Percentiles rank a stretch among this genome's conserved stretches.
phyloP scores from a whole-genome alignment of 139 green algal genomes.

The Microglena sp. region DNA sequence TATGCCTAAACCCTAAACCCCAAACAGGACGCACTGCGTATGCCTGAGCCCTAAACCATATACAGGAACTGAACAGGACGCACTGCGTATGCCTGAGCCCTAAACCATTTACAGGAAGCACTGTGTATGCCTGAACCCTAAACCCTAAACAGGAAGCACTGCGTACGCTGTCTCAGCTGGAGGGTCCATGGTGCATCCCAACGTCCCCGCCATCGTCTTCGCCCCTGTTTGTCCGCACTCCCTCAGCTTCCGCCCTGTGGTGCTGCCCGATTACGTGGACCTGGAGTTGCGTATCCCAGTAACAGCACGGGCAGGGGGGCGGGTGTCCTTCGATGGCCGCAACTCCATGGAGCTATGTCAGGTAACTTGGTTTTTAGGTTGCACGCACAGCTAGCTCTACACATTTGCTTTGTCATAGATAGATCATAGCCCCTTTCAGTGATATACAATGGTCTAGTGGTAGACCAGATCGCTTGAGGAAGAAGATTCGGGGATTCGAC shows the following conservation, averaged over 20 bases:
- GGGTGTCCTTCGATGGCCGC: constrained; percentile 95
- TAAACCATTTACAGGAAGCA: neutral
- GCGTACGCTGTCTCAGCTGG: constrained; percentile 91
- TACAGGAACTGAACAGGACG: neutral
- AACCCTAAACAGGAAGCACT: constrained; percentile 67
- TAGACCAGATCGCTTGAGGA: no score
- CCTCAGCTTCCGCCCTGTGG: constrained; percentile 91
- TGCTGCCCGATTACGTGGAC: constrained; percentile 88
- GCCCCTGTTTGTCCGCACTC: constrained; percentile 93
- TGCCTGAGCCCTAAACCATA: no score
- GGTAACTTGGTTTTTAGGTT: neutral
- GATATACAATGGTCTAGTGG: no score
- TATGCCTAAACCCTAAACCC: no score
- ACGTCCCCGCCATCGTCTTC: constrained; percentile 82
- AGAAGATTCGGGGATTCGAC: no score
- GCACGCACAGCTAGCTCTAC: neutral
- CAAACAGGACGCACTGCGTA: no score
- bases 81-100: no score
- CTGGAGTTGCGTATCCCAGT: constrained; percentile 69
- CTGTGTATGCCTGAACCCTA: no score
- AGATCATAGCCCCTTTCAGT: neutral
- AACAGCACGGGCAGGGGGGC: constrained; percentile 66
- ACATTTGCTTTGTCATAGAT: neutral
- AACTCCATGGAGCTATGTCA: constrained; percentile 4
- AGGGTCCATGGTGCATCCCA: constrained; percentile 85